Evolutionary conservation across 2,329 filamentous ascomycete genomes (phyloP), one percentile per base, ranked within the genome.

Genomic region (Aspergillus tanneri): DNA sequence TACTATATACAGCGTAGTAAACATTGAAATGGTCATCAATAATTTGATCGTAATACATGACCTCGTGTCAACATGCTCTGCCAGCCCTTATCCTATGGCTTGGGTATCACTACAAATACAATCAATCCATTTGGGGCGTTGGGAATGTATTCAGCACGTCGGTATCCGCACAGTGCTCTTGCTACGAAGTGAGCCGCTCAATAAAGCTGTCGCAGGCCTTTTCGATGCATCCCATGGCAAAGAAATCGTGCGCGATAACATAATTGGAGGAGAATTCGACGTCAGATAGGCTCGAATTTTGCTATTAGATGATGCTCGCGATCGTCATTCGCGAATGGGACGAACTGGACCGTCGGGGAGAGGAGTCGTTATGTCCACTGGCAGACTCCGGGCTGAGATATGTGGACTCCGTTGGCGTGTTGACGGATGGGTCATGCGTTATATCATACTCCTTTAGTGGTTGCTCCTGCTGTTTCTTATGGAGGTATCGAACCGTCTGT

Each of bases 401-500:
- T 25, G 47, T 18, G 41, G 53, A 32, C 36, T 60, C 52, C 42
- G 49, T 52, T 12, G 58, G 48, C 54, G 59, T 30, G 53, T 34
- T 12, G 18, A 30, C 60, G 51, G 43, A 58, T 47, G 68, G 75
- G 48, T 72, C 69, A 39, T 78, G 73, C 6, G 19, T 28, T 22
- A 44, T 46, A 9, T 48, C 53, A 21, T 49, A 52, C 7, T 47
- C 46, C 19, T 41, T 43, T 16, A 53, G 62, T 47, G 24, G 60
- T 50, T 50, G 62, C 51, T 50, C 66, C 27, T 55, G 61, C 55
- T 69, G 75, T 52, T 73, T 70, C 45, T 79, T 74, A 9, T 68
- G 67, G 25, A 90, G 68, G 32, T 78, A 74, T 14, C 78, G 73
- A 3, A 88, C 73, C 18, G 81, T 76, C 45, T 78, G 76, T 60